These are phyloP conservation scores for Carallia brachiata DNA, from an alignment of 345 rosid genomes.

Conservation along the genomic window DNA sequence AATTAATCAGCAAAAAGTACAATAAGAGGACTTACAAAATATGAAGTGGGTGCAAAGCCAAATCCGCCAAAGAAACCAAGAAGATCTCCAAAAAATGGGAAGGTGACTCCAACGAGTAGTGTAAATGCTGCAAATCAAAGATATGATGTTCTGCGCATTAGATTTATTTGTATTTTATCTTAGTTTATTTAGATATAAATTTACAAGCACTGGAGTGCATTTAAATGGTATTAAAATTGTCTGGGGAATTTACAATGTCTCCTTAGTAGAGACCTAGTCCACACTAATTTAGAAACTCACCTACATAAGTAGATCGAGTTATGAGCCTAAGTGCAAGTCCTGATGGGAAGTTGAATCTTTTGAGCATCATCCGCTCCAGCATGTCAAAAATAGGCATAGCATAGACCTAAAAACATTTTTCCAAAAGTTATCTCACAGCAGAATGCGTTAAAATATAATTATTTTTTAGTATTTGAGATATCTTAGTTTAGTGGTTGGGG, in stretches of 20 bases:
- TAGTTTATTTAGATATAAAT: too few species aligned
- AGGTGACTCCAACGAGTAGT: constrained; percentile 71
- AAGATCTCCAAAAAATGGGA: constrained; percentile 95
- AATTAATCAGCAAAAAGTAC: neutral
- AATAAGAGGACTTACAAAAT: constrained; percentile 51
- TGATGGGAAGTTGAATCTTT: constrained; percentile 49
- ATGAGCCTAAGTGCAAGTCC: constrained; percentile 59
- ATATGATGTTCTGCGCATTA: too few species aligned
- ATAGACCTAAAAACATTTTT: constrained; percentile 45
- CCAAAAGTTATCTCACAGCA: neutral
- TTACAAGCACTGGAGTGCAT: too few species aligned
- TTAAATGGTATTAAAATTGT: too few species aligned
- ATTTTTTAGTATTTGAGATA: too few species aligned
- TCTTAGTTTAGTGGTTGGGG: too few species aligned
- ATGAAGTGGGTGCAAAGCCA: constrained; percentile 93
- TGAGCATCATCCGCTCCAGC: constrained; percentile 61
- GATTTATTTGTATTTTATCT: too few species aligned
- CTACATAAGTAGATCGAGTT: constrained; percentile 77
- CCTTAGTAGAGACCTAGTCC: too few species aligned
- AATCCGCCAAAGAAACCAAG: constrained; percentile 98
- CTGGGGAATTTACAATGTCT: too few species aligned
- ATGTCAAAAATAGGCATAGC: constrained; percentile 92
- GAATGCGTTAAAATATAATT: neutral
- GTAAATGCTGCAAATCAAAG: constrained; percentile 62
- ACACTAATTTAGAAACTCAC: too few species aligned